phyloP scores from a whole-genome alignment of 164 flowering plant genomes.

The Cinnamomum micranthum region DNA sequence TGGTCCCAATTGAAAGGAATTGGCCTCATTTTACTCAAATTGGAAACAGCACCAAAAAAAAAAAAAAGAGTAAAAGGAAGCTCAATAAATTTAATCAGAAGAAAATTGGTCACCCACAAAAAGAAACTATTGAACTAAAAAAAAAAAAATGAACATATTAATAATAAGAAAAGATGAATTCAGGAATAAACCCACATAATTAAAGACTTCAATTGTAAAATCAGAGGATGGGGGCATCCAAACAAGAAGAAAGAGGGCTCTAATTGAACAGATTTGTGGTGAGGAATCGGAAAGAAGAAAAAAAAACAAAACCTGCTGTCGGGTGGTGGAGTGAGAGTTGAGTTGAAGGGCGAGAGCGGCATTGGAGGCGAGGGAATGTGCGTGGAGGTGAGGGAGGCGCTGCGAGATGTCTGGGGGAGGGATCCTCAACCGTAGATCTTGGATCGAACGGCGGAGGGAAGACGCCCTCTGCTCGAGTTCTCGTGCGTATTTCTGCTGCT shows the following conservation, averaged over 20 bases:
- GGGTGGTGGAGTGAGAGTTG: slow-evolving; percentile 76
- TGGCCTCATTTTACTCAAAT: too few relatives aligned
- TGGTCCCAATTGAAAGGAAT: too few relatives aligned
- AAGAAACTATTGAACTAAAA: too few relatives aligned
- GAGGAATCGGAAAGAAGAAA: neutral
- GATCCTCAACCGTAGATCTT: slow-evolving; percentile 74
- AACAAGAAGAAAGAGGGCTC: neutral
- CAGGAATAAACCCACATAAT: too few relatives aligned
- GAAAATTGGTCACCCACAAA: too few relatives aligned
- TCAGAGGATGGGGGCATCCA: neutral
- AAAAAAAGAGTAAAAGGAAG: too few relatives aligned
- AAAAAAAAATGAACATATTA: too few relatives aligned
- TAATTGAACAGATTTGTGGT: neutral
- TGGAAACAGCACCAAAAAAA: too few relatives aligned
- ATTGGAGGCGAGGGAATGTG: slow-evolving; percentile 87
- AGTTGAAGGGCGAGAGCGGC: slow-evolving; percentile 79
- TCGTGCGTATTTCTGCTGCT: slow-evolving; percentile 52
- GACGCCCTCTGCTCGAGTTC: slow-evolving; percentile 57
- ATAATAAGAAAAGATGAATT: too few relatives aligned
- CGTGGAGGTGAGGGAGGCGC: slow-evolving; percentile 91
- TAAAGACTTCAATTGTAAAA: neutral
- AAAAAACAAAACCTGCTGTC: slow-evolving; percentile 50
- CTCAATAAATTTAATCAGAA: too few relatives aligned
- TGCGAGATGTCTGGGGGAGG: slow-evolving; percentile 86
- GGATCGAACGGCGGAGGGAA: slow-evolving; percentile 67